phyloP scores from a whole-genome alignment of 768 basidiomycete species.

The Bullera alba region DNA sequence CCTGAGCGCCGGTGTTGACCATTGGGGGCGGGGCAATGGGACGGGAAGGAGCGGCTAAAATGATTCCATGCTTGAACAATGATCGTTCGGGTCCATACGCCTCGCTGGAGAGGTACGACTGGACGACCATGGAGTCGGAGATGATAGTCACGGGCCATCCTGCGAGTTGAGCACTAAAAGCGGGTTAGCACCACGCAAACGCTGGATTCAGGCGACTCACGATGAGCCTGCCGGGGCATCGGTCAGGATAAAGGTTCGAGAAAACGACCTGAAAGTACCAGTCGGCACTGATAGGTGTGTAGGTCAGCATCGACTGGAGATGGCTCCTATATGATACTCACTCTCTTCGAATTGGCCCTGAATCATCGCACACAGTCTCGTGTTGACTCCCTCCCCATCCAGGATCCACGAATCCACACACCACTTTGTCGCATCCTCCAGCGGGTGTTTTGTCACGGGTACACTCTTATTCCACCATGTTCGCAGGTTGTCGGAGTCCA shows the following conservation, averaged over 20 bases:
- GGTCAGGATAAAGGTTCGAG: slow-evolving; percentile 79
- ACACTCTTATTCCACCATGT: slow-evolving; percentile 55
- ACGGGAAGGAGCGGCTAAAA: slow-evolving; percentile 27
- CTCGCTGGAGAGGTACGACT: slow-evolving; percentile 72
- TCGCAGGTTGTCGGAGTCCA: slow-evolving; percentile 54
- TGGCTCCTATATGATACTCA: slow-evolving; percentile 47
- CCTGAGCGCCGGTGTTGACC: slow-evolving; percentile 44
- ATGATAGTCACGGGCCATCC: slow-evolving; percentile 89
- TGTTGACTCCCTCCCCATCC: slow-evolving; percentile 43
- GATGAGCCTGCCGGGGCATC: slow-evolving; percentile 72
- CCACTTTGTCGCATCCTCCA: slow-evolving; percentile 72
- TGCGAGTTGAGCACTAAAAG: slow-evolving; percentile 60
- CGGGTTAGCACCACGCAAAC: neutral
- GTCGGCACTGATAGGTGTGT: slow-evolving; percentile 55
- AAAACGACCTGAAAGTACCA: slow-evolving; percentile 82
- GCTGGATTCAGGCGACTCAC: slow-evolving; percentile 52
- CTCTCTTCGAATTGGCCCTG: slow-evolving; percentile 91
- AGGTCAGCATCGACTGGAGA: neutral
- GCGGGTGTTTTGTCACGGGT: slow-evolving; percentile 75
- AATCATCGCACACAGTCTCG: slow-evolving; percentile 60
- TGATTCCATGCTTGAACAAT: slow-evolving; percentile 35
- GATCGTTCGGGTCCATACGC: slow-evolving; percentile 57
- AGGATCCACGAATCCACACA: slow-evolving; percentile 74
- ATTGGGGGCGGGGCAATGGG: slow-evolving; percentile 6
- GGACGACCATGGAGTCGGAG: slow-evolving; percentile 77